phyloP scores from a whole-genome alignment of 2,329 filamentous ascomycete genomes.

The Simplicillium sp. region DNA sequence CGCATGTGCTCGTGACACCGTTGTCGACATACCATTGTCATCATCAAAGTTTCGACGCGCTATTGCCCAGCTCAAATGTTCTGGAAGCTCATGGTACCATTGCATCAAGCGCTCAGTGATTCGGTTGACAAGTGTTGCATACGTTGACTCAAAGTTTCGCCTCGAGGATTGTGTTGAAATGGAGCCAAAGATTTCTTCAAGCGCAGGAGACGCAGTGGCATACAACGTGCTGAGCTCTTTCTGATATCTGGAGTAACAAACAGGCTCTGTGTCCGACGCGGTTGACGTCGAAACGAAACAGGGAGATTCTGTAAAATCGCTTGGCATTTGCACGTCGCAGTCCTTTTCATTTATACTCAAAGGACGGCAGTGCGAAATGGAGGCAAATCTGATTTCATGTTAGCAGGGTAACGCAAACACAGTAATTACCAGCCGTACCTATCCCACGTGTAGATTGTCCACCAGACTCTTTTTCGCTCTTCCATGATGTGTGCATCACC shows the following conservation, averaged over 20 bases:
- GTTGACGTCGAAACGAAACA: slow-evolving; percentile 11
- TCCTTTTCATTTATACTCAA: slow-evolving; percentile 30
- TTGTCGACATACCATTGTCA: too few species aligned
- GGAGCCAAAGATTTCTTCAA: slow-evolving; percentile 17
- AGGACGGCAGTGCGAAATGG: slow-evolving; percentile 28
- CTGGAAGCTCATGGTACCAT: too few species aligned
- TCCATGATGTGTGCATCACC: slow-evolving; percentile 15
- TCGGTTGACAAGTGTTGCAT: slow-evolving; percentile 1
- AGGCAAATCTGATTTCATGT: slow-evolving; percentile 9
- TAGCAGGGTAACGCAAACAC: too few species aligned
- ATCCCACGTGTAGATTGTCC: slow-evolving; percentile 32
- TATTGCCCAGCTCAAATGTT: too few species aligned
- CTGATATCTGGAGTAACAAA: slow-evolving; percentile 15
- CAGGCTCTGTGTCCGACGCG: background rate
- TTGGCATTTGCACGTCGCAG: slow-evolving; percentile 23
- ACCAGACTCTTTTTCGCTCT: slow-evolving; percentile 28
- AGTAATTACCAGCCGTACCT: slow-evolving; percentile 11
- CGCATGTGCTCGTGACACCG: too few species aligned
- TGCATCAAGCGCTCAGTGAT: background rate
- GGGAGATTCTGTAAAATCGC: slow-evolving; percentile 20
- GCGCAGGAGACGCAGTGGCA: slow-evolving; percentile 17
- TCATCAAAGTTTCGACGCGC: too few species aligned
- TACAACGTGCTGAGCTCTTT: slow-evolving; percentile 18
- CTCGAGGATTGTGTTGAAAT: slow-evolving; percentile 1
- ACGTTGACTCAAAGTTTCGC: slow-evolving; percentile 1